Base-by-base conservation (phyloP, 2,329 filamentous ascomycete genomes). In the Penicillium sp. region DNA sequence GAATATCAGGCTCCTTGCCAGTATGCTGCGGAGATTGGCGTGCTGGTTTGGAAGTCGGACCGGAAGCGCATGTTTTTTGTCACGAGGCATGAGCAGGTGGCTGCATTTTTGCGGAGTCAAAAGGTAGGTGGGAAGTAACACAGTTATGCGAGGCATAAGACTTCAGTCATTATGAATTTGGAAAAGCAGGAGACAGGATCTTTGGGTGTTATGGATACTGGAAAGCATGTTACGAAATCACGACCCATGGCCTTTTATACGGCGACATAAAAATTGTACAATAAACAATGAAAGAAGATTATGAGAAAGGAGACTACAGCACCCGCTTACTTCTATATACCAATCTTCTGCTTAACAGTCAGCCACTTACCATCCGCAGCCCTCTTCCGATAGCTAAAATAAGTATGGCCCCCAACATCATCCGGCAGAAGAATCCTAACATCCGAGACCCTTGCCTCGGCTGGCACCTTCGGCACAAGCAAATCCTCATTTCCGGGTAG, bases 11-110 rank as follows among this genome's bases (percentile, higher is more conserved):
- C 65, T 1, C 67, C 69, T 9, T 74, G 72, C 49, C 65, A 66
- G 35, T 83, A 96, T 69, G 91, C 93, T 0, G 85, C 91, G 59
- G 88, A 94, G 65, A 83, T 96, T 54, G 93, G 93, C 15, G 90
- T 98, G 28, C 68, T 96, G 63, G 80, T 87, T 3, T 97, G 91
- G 88, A 84, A 83, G 64, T 93, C 83, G 59, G 86, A 95, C 63
- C 74, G 75, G 47, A 84, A 83, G 66, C 80, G 84, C 54, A 84
- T 87, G 75, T 95, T 98, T 70, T 98, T 98, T 66, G 89, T 94
- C 6, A 94, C 82, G 52, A 85, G 89, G 64, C 81, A 93, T 62
- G 90, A 97, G 67, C 90, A 95, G 72, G 84, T 98, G 54, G 79
- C 83, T 52, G 82, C 84, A 53, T 97, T 87, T 66, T 76, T 95